These are phyloP conservation scores for Aureobasidium sp. DNA, from an alignment of 2,329 filamentous ascomycete genomes.

Conservation along the genomic window DNA sequence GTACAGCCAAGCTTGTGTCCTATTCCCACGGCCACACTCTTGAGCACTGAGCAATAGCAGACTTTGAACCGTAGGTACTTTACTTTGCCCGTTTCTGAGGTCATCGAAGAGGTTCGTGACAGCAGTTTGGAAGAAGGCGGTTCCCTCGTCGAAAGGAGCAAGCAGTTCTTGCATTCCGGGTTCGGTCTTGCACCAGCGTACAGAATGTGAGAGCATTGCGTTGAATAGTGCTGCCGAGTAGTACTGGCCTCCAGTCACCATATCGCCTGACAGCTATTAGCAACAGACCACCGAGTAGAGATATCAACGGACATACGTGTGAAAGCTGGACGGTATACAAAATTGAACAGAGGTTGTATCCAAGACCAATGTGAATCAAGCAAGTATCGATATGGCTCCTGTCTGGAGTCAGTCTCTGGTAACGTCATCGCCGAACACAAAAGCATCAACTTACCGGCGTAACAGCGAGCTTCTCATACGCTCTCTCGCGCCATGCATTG, in stretches of 20 bases:
- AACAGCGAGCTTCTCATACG: conserved; percentile 14
- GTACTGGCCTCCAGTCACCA: conserved; percentile 38
- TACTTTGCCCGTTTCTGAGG: conserved; percentile 25
- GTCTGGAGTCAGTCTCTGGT: background rate
- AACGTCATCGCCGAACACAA: background rate
- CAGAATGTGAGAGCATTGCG: conserved; percentile 46
- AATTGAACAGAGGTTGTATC: conserved; percentile 56
- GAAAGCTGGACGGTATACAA: conserved; percentile 52
- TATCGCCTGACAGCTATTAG: conserved; percentile 32
- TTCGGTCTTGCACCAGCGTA: conserved; percentile 46
- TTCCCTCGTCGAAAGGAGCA: conserved; percentile 6
- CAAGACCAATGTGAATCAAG: conserved; percentile 56
- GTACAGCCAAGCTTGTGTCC: conserved; percentile 49
- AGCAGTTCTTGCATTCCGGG: background rate
- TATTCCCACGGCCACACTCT: conserved; percentile 51
- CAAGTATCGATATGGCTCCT: conserved; percentile 32
- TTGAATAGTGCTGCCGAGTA: conserved; percentile 45
- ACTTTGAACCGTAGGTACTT: conserved; percentile 52
- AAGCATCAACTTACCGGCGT: conserved; percentile 4
- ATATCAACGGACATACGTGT: conserved; percentile 18
- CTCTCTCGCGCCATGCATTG: conserved; percentile 8
- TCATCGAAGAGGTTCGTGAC: conserved; percentile 13
- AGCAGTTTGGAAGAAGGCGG: conserved; percentile 13
- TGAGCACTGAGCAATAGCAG: conserved; percentile 52
- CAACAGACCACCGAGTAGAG: background rate